Evolutionary conservation across 2,329 filamentous ascomycete genomes (phyloP).

Genomic region (Reticulascus tulasneorum): DNA sequence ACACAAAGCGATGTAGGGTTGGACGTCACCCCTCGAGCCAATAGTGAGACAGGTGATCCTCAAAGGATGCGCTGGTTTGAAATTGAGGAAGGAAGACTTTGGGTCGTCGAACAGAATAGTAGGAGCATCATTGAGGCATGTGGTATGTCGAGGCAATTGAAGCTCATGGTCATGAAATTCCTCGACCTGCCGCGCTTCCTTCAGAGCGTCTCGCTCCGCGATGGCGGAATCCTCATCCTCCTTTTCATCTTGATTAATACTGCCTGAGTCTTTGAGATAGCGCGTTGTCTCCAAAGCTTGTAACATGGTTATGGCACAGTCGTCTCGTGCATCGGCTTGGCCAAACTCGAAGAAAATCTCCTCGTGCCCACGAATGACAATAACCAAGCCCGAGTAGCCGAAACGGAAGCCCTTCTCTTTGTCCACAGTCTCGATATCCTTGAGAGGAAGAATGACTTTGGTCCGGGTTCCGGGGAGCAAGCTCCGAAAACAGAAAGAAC

Average conservation of each 20-base stretch:
- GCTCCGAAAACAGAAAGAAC: slow-evolving; percentile 88
- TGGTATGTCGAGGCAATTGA: slow-evolving; percentile 41
- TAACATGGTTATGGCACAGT: slow-evolving; percentile 79
- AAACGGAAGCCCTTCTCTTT: slow-evolving; percentile 95
- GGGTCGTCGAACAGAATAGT: slow-evolving; percentile 88
- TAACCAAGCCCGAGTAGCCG: slow-evolving; percentile 82
- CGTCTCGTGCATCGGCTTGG: slow-evolving; percentile 73
- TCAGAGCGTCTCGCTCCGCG: slow-evolving; percentile 75
- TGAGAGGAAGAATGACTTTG: slow-evolving; percentile 86
- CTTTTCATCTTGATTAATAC: slow-evolving; percentile 64
- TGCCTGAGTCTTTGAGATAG: slow-evolving; percentile 65
- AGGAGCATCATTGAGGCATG: slow-evolving; percentile 53
- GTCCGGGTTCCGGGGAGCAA: slow-evolving; percentile 84
- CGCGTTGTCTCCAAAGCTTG: slow-evolving; percentile 70
- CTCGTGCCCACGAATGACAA: slow-evolving; percentile 92
- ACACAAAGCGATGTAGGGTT: slow-evolving; percentile 95
- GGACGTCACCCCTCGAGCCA: slow-evolving; percentile 90
- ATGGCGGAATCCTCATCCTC: slow-evolving; percentile 71
- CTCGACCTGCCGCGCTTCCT: slow-evolving; percentile 60
- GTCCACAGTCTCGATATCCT: slow-evolving; percentile 86
- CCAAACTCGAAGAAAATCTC: slow-evolving; percentile 96
- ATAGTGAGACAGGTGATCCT: slow-evolving; percentile 92
- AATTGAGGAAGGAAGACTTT: slow-evolving; percentile 81
- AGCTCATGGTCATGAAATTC: slow-evolving; percentile 49
- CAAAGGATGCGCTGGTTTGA: slow-evolving; percentile 78